phyloP scores from a whole-genome alignment of 2,329 filamentous ascomycete genomes.

The Monosporascus sp. region DNA sequence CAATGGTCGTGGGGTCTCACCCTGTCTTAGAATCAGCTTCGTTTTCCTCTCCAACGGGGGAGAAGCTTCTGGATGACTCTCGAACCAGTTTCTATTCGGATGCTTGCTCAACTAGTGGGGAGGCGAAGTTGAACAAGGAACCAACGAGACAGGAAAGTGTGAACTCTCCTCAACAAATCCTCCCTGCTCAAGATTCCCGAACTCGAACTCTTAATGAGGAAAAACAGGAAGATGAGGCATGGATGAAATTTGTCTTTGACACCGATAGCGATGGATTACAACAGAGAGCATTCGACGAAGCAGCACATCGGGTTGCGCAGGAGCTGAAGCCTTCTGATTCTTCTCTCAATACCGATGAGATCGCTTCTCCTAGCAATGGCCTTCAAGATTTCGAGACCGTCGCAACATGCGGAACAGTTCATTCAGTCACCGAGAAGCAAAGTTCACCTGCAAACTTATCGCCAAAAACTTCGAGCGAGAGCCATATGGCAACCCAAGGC shows the following conservation, averaged over 20 bases:
- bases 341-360: constrained; percentile 2
- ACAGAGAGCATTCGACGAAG: constrained; percentile 17
- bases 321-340: constrained; percentile 19
- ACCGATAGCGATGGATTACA: constrained; percentile 18
- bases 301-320: constrained; percentile 18
- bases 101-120: not conserved
- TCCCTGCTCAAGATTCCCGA: not conserved
- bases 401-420: constrained; percentile 8
- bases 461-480: constrained; percentile 7
- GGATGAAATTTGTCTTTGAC: constrained; percentile 25
- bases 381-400: constrained; percentile 2
- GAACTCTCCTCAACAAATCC: not conserved
- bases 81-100: not conserved
- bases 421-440: not conserved
- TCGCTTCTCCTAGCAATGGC: not conserved
- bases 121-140: not conserved
- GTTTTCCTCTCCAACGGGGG: not conserved
- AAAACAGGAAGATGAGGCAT: constrained; percentile 15
- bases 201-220: not conserved
- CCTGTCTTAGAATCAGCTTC: not conserved
- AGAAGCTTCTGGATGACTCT: not conserved
- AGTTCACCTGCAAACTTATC: not conserved
- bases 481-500: constrained; percentile 13
- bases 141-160: not conserved
- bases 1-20: not conserved